Base-by-base conservation (phyloP, 345 rosid genomes). In the Raphanus raphanistrum region DNA sequence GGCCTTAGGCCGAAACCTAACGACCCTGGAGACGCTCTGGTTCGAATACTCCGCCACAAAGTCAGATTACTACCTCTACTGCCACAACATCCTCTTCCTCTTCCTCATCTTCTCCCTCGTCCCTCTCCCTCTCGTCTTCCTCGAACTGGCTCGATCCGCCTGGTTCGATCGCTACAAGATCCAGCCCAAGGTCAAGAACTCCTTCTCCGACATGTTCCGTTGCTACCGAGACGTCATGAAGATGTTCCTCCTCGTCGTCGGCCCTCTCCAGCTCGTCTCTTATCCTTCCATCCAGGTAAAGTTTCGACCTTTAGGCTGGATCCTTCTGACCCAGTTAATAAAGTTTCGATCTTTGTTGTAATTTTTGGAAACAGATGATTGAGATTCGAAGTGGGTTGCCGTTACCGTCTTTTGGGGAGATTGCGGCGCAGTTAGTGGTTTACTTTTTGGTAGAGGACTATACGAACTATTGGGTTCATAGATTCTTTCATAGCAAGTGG, bases 381-480 rank as follows among this genome's bases (percentile, higher is more conserved):
- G 92, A 86, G 63, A 84, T 90, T 70, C 83, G 90, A 61, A 85
- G 88, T 41, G 86, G 92, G 13, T 78, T 90, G 81, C 92, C 94
- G 32, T 69, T 93, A 79, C 98, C 98, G 41, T 87, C 97, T 0
- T 85, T 86, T 4, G 71, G 85, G 89, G 98, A 93, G 82, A 80
- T 90, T 15, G 17, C 80, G 63, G 61, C 85, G 3, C 98, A 92
- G 68, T 73, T 93, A 79, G 21, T 85, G 71, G 98, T 88, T 12
- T 90, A 90, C 76, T 90, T 93, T 76, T 9, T 90, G 65, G 76
- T 89, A 48, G 94, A 93, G 77, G 97, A 93, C 21, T 93, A 84
- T 52, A 87, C 88, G 8, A 86, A 89, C 63, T 93, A 93, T 71
- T 93, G 98, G 98, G 67, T 88, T 21, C 98, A 93, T 75, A 85